phyloP scores from a whole-genome alignment of 2,329 filamentous ascomycete species.

The Microdochium nivale region DNA sequence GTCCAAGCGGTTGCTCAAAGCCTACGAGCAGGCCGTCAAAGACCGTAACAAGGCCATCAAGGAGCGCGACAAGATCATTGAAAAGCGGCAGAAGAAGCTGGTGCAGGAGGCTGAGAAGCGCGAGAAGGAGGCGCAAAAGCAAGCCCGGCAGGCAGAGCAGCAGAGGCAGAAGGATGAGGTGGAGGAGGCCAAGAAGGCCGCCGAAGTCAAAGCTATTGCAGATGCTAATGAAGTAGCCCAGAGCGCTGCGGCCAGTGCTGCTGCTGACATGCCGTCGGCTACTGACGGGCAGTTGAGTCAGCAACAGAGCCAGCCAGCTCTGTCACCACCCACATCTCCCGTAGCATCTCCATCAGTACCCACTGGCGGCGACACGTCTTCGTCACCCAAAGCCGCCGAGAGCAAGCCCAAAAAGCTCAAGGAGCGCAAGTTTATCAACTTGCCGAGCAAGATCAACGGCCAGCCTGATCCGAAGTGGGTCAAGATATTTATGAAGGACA shows the following conservation, averaged over 20 bases:
- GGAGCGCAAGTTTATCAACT: constrained; percentile 69
- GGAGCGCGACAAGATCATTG: constrained; percentile 51
- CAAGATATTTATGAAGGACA: constrained; percentile 68
- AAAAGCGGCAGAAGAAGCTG: constrained; percentile 40
- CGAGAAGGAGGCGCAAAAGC: constrained; percentile 30
- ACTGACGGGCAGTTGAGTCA: not conserved
- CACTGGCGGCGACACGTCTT: not conserved
- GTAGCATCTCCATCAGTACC: not conserved
- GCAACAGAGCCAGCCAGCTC: not conserved
- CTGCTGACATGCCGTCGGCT: not conserved
- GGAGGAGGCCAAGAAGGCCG: constrained; percentile 11
- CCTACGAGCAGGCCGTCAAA: constrained; percentile 59
- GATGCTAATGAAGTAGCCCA: not conserved
- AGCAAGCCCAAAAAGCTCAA: constrained; percentile 28
- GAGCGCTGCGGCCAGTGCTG: not conserved
- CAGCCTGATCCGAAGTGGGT: constrained; percentile 66
- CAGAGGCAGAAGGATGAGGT: constrained; percentile 12
- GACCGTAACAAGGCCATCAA: constrained; percentile 55
- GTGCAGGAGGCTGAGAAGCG: constrained; percentile 31
- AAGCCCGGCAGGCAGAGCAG: constrained; percentile 18
- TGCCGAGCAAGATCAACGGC: constrained; percentile 49
- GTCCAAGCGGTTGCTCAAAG: constrained; percentile 51
- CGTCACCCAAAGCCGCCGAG: not conserved
- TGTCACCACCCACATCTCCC: not conserved
- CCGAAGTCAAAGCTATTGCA: constrained; percentile 9